These are phyloP conservation scores for Penicillium sp. DNA, from an alignment of 2,329 filamentous ascomycete genomes.

Conservation along the genomic window DNA sequence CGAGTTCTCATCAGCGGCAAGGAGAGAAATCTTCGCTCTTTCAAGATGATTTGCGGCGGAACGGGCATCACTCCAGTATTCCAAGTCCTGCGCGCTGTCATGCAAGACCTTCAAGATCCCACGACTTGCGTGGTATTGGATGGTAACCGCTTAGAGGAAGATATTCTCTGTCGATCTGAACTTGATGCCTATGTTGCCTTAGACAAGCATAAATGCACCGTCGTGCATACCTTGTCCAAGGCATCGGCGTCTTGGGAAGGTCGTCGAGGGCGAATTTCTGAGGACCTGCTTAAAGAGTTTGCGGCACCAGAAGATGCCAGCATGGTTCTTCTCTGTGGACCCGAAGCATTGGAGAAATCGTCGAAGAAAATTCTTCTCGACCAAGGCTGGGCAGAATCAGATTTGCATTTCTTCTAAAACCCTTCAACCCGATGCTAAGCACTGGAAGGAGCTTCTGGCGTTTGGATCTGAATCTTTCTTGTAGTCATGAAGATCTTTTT, in stretches of 20 bases:
- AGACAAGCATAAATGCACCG: slow-evolving; percentile 59
- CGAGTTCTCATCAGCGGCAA: slow-evolving; percentile 64
- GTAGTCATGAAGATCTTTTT: background rate
- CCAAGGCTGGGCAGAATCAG: slow-evolving; percentile 72
- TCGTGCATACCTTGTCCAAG: slow-evolving; percentile 72
- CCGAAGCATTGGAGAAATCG: slow-evolving; percentile 72
- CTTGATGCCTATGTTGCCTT: slow-evolving; percentile 65
- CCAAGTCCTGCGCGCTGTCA: slow-evolving; percentile 76
- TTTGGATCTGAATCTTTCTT: background rate
- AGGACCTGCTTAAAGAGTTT: slow-evolving; percentile 65
- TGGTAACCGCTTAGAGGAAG: slow-evolving; percentile 75
- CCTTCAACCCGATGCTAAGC: background rate
- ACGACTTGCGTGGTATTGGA: slow-evolving; percentile 76
- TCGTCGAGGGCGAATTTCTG: slow-evolving; percentile 67
- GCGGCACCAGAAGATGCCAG: slow-evolving; percentile 52
- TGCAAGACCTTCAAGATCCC: slow-evolving; percentile 64
- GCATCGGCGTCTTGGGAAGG: slow-evolving; percentile 70
- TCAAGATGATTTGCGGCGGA: slow-evolving; percentile 87
- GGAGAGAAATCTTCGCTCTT: slow-evolving; percentile 63
- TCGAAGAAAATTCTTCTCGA: slow-evolving; percentile 61
- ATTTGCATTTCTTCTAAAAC: slow-evolving; percentile 74
- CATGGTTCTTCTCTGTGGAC: slow-evolving; percentile 80
- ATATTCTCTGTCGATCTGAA: slow-evolving; percentile 79
- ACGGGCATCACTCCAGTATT: slow-evolving; percentile 93
- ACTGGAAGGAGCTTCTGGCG: background rate